A percentile compares a stretch with the other conserved stretches of the same genome.
phyloP scores from a whole-genome alignment of 108 stramenopile species.

The Stephanodiscus minutulus region DNA sequence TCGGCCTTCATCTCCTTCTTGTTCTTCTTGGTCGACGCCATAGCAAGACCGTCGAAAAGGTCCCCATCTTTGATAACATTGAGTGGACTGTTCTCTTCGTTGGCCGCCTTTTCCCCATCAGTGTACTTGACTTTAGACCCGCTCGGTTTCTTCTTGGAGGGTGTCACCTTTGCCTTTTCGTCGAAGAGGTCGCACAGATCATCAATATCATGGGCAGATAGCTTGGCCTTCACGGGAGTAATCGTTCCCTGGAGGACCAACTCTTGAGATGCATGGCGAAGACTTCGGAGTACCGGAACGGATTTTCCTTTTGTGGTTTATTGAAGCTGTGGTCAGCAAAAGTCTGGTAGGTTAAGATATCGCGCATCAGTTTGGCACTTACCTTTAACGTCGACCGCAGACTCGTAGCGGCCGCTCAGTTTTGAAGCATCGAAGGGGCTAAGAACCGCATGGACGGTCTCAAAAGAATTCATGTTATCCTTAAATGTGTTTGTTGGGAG shows the following conservation, averaged over 20 bases:
- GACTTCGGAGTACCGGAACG: conserved; percentile 5
- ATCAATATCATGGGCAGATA: conserved; percentile 3
- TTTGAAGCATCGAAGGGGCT: conserved; percentile 14
- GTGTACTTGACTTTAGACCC: neutral
- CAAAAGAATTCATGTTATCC: conserved; percentile 1
- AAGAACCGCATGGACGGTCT: neutral
- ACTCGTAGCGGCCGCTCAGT: conserved; percentile 16
- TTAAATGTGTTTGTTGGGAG: neutral
- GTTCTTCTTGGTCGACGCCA: neutral
- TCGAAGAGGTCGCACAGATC: conserved; percentile 7
- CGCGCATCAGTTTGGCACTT: neutral
- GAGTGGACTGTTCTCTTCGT: neutral
- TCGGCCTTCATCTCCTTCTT: neutral
- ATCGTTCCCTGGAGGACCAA: conserved; percentile 1
- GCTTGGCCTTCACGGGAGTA: neutral
- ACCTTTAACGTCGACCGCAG: conserved; percentile 12
- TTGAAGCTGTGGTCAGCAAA: neutral
- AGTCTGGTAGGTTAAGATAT: neutral
- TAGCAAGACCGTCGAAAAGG: neutral
- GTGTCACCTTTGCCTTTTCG: neutral
- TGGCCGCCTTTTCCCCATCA: neutral
- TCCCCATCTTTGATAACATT: neutral
- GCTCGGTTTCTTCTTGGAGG: conserved; percentile 4
- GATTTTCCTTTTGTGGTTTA: neutral
- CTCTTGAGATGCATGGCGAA: conserved; percentile 6